Conservation (phyloP, 2,329 filamentous ascomycete genomes). For the Fusarium floridanum region DNA sequence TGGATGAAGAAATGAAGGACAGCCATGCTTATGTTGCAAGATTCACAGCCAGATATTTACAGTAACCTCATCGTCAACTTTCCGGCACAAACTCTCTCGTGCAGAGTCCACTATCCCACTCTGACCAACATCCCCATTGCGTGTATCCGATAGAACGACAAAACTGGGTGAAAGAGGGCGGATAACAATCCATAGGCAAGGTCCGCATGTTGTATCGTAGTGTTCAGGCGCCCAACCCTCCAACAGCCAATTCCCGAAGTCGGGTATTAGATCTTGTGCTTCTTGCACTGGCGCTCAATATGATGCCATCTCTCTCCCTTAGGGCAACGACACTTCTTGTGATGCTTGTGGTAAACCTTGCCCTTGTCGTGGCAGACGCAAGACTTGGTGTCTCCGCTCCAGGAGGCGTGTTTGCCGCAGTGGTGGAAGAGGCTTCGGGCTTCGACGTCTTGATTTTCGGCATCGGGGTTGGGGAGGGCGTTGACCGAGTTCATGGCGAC, state of each 20-base stretch:
- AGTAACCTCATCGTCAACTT: not conserved
- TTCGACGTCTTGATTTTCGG: slow-evolving; percentile 3
- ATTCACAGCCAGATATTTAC: not conserved
- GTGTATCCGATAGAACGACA: not conserved
- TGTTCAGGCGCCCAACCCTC: not conserved
- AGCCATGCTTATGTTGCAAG: not conserved
- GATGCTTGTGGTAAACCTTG: slow-evolving; percentile 16
- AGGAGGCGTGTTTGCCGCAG: slow-evolving; percentile 21
- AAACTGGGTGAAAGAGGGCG: not conserved
- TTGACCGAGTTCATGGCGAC: slow-evolving; percentile 21
- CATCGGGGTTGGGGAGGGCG: slow-evolving; percentile 21
- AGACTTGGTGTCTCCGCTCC: slow-evolving; percentile 3
- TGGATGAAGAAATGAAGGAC: not conserved
- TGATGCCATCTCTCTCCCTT: slow-evolving; percentile 34
- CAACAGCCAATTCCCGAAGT: not conserved
- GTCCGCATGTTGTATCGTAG: no score
- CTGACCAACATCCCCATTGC: not conserved
- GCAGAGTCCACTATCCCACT: not conserved
- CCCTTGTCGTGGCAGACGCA: slow-evolving; percentile 26
- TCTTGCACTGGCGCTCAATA: slow-evolving; percentile 24
- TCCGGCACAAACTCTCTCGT: not conserved
- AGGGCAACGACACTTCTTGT: slow-evolving; percentile 28
- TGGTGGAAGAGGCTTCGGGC: slow-evolving; percentile 25
- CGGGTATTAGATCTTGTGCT: not conserved
- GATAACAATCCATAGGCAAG: not conserved